Percentiles rank a stretch among this genome's conserved stretches.
Conservation (phyloP, 1,139 yeast genomes). For the Pichia sp. region DNA sequence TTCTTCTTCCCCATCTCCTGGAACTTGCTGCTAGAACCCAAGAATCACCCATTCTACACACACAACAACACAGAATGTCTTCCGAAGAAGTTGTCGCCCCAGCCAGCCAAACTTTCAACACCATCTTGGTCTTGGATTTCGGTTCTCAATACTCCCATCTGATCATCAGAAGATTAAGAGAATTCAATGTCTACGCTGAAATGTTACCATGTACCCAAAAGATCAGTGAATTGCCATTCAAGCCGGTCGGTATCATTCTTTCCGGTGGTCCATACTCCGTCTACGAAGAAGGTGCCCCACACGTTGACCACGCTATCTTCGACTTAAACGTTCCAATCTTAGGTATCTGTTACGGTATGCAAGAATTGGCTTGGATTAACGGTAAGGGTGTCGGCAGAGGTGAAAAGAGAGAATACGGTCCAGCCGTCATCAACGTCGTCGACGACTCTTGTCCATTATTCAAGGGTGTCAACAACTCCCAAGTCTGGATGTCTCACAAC, state of each 20-base stretch:
- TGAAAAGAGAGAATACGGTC: constrained; percentile 98
- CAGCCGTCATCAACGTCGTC: constrained; percentile 76
- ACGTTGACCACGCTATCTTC: constrained; percentile 93
- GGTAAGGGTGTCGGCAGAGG: constrained; percentile 96
- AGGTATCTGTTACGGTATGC: constrained; percentile 99
- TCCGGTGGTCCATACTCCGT: constrained; percentile 99
- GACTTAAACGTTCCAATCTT: constrained; percentile 89
- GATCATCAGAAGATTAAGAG: constrained; percentile 97
- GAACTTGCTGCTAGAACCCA: neutral
- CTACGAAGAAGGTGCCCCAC: constrained; percentile 93
- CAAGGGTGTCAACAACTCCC: constrained; percentile 86
- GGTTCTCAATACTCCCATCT: constrained; percentile 98
- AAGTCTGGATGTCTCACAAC: constrained; percentile 99
- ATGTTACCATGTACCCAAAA: constrained; percentile 99
- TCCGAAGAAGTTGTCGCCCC: constrained; percentile 60
- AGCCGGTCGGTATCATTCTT: constrained; percentile 93
- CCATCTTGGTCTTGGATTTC: constrained; percentile 95
- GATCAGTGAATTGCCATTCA: constrained; percentile 88
- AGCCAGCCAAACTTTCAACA: constrained; percentile 69
- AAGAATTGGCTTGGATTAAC: constrained; percentile 97
- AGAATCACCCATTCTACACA: neutral
- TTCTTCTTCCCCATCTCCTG: neutral
- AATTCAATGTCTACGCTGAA: constrained; percentile 97
- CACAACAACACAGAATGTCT: constrained; percentile 14
- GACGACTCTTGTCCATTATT: constrained; percentile 71